phyloP scores from a whole-genome alignment of 2,329 filamentous ascomycete species.

The Aspergillus fumigatus region DNA sequence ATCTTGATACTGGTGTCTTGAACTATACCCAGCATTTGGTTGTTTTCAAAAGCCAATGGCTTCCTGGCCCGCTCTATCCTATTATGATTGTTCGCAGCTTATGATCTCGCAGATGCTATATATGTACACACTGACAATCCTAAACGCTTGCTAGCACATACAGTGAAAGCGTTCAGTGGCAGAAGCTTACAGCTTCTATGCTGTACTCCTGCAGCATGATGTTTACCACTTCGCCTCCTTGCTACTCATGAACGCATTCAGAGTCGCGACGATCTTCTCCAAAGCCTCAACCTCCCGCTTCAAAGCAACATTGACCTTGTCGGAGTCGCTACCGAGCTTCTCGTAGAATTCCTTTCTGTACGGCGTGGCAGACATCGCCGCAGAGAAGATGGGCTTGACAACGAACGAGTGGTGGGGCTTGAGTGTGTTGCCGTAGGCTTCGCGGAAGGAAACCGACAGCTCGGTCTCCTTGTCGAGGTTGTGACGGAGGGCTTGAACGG shows the following conservation, averaged over 20 bases:
- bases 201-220: background rate
- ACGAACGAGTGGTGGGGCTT: slow-evolving; percentile 88
- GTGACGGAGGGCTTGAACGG: slow-evolving; percentile 72
- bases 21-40: background rate
- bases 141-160: background rate
- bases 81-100: background rate
- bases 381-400: slow-evolving; percentile 85
- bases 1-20: background rate
- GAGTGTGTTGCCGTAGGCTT: slow-evolving; percentile 78
- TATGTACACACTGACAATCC: background rate
- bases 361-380: slow-evolving; percentile 88
- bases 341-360: slow-evolving; percentile 91
- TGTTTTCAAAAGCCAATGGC: background rate
- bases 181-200: background rate
- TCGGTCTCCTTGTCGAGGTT: slow-evolving; percentile 71
- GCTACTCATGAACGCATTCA: slow-evolving; percentile 59
- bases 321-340: slow-evolving; percentile 60
- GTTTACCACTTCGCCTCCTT: slow-evolving; percentile 48
- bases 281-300: slow-evolving; percentile 69
- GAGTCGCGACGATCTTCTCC: slow-evolving; percentile 71
- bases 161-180: background rate
- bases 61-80: background rate
- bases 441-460: slow-evolving; percentile 80
- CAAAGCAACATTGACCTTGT: slow-evolving; percentile 61
- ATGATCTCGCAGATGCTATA: background rate